Evolutionary conservation across 164 flowering plant genomes (phyloP), one percentile per base, ranked within the genome.

Genomic region (Macadamia integrifolia): DNA sequence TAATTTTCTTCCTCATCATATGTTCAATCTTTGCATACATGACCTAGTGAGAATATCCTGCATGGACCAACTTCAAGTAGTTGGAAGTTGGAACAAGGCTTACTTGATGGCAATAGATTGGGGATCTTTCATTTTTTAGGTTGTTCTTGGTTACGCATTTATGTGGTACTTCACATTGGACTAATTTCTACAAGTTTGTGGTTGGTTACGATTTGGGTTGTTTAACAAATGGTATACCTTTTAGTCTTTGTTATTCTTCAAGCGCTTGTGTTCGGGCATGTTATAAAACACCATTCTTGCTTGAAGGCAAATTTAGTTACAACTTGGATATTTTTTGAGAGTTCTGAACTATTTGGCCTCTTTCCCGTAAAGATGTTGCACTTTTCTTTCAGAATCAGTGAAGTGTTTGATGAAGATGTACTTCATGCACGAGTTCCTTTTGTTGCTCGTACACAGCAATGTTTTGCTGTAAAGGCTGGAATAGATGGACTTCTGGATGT

Each of bases 381-480:
- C 52, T 29, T 66, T 70, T 68, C 17, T 71, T 70, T 66, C 82
- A 95, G 99, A 79, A 87, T 92, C 58, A 88, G 88, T 17, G 96
- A 92, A 71, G 90, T 89, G 61, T 89, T 95, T 69, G 97, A 92
- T 72, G 98, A 92, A 70, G 97, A 95, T 79, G 96, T 92, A 66
- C 90, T 89, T 75, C 96, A 95, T 80, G 86, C 99, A 72, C 80
- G 98, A 65, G 95, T 85, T 78, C 96, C 99, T 68, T 95, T 95
- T 79, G 86, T 95, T 84, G 98, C 99, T 11, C 89, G 93, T 59
- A 95, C 97, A 12, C 96, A 91, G 71, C 99, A 92, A 79, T 95
- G 99, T 80, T 95, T 95, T 81, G 99, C 99, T 80, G 87, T 95
- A 69, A 95, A 95, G 85, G 92, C 98, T 74, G 99, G 99, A 71